A percentile compares a stretch with the other conserved stretches of the same genome.
These are phyloP conservation scores for Mucor plumbeus DNA, from an alignment of 371 early-diverging fungal genomes.

Conservation along the genomic window DNA sequence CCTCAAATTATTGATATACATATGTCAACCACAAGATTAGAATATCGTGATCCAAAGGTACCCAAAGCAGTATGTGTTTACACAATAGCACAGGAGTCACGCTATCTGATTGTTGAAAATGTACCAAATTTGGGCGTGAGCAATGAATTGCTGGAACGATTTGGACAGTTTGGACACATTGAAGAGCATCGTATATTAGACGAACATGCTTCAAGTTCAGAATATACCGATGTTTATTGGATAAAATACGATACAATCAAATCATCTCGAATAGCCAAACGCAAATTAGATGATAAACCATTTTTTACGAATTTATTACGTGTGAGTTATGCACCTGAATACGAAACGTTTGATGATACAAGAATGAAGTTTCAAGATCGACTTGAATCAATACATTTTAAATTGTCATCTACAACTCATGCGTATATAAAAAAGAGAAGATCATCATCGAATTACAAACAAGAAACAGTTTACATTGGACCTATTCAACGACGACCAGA, in stretches of 20 bases:
- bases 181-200: conserved; percentile 37
- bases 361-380: conserved; percentile 50
- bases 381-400: conserved; percentile 2
- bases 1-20: background rate
- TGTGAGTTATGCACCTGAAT: conserved; percentile 57
- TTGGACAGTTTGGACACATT: conserved; percentile 40
- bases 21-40: conserved; percentile 20
- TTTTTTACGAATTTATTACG: conserved; percentile 47
- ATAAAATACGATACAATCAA: conserved; percentile 31
- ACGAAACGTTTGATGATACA: conserved; percentile 55
- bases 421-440: background rate
- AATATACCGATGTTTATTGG: conserved; percentile 46
- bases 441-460: background rate
- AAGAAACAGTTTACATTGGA: background rate
- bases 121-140: conserved; percentile 45
- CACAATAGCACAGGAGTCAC: conserved; percentile 59
- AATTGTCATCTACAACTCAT: background rate
- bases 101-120: conserved; percentile 55
- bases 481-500: conserved; percentile 1
- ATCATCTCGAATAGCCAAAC: conserved; percentile 51
- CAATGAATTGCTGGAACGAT: conserved; percentile 40
- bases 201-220: conserved; percentile 34
- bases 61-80: conserved; percentile 55
- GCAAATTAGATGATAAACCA: conserved; percentile 48
- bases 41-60: conserved; percentile 40